These are phyloP conservation scores for Tuber calosporum DNA, from an alignment of 495 filamentous ascomycete genomes.

Conservation along the genomic window DNA sequence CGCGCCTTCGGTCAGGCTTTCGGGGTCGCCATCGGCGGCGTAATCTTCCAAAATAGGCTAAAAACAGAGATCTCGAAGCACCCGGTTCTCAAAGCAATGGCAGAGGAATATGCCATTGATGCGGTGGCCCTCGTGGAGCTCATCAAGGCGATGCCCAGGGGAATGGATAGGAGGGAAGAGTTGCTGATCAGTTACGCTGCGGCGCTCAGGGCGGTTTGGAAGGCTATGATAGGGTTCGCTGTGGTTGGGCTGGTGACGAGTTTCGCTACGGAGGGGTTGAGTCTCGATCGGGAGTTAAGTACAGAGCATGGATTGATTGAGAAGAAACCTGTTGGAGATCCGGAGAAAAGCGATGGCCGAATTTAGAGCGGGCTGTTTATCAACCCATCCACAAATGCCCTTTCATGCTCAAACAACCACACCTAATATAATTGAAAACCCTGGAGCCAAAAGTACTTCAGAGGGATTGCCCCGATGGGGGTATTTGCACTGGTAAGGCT, in stretches of 20 bases:
- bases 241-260: conserved; percentile 49
- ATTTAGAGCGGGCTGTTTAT: not conserved
- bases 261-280: conserved; percentile 50
- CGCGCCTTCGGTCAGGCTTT: conserved; percentile 52
- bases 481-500: too few species aligned
- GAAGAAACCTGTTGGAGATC: conserved; percentile 35
- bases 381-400: too few species aligned
- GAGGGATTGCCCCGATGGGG: too few species aligned
- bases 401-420: too few species aligned
- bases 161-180: conserved; percentile 45
- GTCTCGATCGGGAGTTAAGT: conserved; percentile 50
- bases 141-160: conserved; percentile 52
- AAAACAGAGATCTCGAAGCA: conserved; percentile 46
- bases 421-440: too few species aligned
- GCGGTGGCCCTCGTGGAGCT: conserved; percentile 55
- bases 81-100: conserved; percentile 45
- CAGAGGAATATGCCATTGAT: conserved; percentile 51
- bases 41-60: conserved; percentile 58
- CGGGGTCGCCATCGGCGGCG: conserved; percentile 50
- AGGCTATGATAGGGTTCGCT: conserved; percentile 50
- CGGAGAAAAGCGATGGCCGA: conserved; percentile 7
- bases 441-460: too few species aligned
- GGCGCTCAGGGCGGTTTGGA: conserved; percentile 54
- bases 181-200: conserved; percentile 53
- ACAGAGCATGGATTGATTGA: conserved; percentile 48